phyloP scores from a whole-genome alignment of 176 grass and related monocot genomes.

The Saccharum spontaneum region DNA sequence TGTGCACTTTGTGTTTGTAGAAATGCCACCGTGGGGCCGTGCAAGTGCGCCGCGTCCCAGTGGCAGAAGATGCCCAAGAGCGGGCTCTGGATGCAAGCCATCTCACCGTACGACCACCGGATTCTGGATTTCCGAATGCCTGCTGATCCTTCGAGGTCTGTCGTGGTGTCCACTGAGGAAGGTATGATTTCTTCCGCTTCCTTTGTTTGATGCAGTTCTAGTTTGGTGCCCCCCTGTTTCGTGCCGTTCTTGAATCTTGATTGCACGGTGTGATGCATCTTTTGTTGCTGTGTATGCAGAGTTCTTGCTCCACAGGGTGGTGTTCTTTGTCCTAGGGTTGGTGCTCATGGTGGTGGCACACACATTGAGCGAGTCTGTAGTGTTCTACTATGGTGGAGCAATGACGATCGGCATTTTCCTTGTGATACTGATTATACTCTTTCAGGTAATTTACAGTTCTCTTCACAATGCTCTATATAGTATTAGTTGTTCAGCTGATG shows the following conservation, averaged over 20 bases:
- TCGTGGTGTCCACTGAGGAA: conserved; percentile 76
- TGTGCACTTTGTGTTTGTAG: conserved; percentile 38
- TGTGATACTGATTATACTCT: conserved; percentile 82
- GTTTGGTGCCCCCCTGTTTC: background rate
- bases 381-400: conserved; percentile 93
- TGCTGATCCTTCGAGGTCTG: conserved; percentile 47
- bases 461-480: background rate
- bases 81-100: conserved; percentile 55
- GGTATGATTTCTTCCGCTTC: conserved; percentile 33
- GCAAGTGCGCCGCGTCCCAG: conserved; percentile 66
- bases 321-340: conserved; percentile 81
- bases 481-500: conserved; percentile 5
- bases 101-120: conserved; percentile 69
- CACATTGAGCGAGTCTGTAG: conserved; percentile 65
- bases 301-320: conserved; percentile 66
- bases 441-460: conserved; percentile 62
- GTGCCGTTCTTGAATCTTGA: background rate
- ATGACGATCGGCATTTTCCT: conserved; percentile 90
- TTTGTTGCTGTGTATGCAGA: conserved; percentile 47
- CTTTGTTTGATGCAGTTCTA: background rate
- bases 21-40: conserved; percentile 68
- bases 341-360: conserved; percentile 70
- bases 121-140: conserved; percentile 77
- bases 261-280: background rate
- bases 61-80: conserved; percentile 87